phyloP scores from a whole-genome alignment of 1,139 yeast genomes.

The Suhomyces ambrosiae region DNA sequence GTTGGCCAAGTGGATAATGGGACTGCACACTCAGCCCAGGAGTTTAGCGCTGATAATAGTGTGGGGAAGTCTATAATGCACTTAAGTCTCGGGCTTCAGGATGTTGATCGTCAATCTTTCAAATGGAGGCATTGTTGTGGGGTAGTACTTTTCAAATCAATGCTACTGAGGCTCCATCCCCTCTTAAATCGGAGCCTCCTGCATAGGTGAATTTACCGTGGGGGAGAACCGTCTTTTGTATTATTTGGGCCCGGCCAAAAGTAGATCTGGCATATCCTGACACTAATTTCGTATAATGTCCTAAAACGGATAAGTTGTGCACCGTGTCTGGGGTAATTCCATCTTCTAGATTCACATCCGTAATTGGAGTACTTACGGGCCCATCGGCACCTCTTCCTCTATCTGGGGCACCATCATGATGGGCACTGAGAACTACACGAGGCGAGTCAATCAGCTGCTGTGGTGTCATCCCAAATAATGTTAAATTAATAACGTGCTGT shows the following conservation, averaged over 20 bases:
- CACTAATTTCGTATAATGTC: slow-evolving; percentile 58
- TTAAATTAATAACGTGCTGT: slow-evolving; percentile 70
- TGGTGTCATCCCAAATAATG: slow-evolving; percentile 64
- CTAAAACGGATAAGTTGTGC: slow-evolving; percentile 48
- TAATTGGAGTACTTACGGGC: slow-evolving; percentile 61
- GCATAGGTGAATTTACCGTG: slow-evolving; percentile 51
- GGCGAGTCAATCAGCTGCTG: slow-evolving; percentile 81
- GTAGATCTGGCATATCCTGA: slow-evolving; percentile 47
- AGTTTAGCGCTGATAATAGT: no score
- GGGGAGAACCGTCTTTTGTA: slow-evolving; percentile 43
- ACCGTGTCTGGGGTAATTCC: slow-evolving; percentile 53
- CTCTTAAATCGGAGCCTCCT: slow-evolving; percentile 78
- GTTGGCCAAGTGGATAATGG: no score
- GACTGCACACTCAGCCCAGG: no score
- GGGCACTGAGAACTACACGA: slow-evolving; percentile 63
- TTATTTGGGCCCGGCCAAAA: slow-evolving; percentile 79
- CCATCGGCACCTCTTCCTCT: slow-evolving; percentile 66
- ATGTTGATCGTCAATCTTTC: no score
- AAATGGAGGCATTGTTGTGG: not conserved
- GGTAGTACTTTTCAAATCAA: slow-evolving; percentile 24
- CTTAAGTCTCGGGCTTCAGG: no score
- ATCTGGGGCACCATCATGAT: slow-evolving; percentile 46
- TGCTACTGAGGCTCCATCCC: slow-evolving; percentile 80
- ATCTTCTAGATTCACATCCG: slow-evolving; percentile 67
- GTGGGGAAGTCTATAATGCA: no score